These are phyloP conservation scores for Aotearoamyces nothofagi DNA, from an alignment of 2,329 filamentous ascomycete species.

Conservation along the genomic window DNA sequence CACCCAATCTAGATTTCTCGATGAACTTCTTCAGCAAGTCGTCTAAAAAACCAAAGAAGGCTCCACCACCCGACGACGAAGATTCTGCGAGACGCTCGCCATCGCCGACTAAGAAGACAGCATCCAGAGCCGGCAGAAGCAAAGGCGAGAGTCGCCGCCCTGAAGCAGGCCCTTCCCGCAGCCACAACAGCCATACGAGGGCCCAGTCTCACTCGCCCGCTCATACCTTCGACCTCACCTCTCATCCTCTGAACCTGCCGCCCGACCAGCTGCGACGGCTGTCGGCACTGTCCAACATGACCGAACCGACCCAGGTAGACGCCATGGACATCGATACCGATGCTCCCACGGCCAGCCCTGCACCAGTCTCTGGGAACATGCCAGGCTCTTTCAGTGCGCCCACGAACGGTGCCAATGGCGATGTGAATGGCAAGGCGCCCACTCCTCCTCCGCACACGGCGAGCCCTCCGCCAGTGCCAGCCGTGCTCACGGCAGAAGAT, in stretches of 20 bases:
- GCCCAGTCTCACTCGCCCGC: constrained; percentile 12
- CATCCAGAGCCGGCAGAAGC: constrained; percentile 14
- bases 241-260: constrained; percentile 78
- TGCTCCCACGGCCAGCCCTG: constrained; percentile 33
- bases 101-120: constrained; percentile 17
- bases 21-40: constrained; percentile 22
- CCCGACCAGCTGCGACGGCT: constrained; percentile 75
- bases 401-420: constrained; percentile 29
- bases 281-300: constrained; percentile 48
- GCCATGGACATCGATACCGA: constrained; percentile 71
- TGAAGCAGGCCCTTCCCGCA: constrained; percentile 10
- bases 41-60: constrained; percentile 19
- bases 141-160: constrained; percentile 6
- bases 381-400: constrained; percentile 25
- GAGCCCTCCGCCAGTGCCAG: constrained; percentile 36
- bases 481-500: constrained; percentile 38
- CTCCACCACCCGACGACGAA: constrained; percentile 14
- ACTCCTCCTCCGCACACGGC: constrained; percentile 59
- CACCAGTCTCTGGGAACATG: constrained; percentile 30
- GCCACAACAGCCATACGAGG: constrained; percentile 15
- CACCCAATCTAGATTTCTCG: too few relatives aligned
- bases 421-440: constrained; percentile 30
- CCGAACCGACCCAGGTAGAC: constrained; percentile 27
- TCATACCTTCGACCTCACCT: constrained; percentile 46
- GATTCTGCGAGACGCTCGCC: constrained; percentile 10